Evolutionary conservation across 2,329 filamentous ascomycete species (phyloP), one percentile per base, ranked within the genome.

Genomic region (Atkinsonella hypoxylon): DNA sequence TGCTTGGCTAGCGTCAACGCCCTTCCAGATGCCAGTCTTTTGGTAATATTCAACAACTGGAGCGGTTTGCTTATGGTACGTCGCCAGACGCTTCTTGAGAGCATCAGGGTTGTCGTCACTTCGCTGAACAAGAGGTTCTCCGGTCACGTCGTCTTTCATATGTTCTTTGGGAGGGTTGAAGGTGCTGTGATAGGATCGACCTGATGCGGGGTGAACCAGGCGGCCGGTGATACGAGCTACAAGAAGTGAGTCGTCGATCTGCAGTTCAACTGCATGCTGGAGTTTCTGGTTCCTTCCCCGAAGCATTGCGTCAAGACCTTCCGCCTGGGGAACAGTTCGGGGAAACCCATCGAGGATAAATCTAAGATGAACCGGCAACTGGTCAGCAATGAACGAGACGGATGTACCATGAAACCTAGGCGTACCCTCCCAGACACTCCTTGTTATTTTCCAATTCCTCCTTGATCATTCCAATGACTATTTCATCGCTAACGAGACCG

Each of bases 381-480:
- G 31, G 18, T 53, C 10, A 47, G 49, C 44, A 41, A 44, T 10
- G 3, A 8, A 39, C 22, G 15, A 42, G 9, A n/a, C 4, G 8
- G 13, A 32, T 20, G 9, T 15, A 20, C 9, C n/a, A 15, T 38
- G 18, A 15, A 11, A n/a, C n/a, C 41, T 8, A 8, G 18, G 52
- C 58, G 34, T 78, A 96, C 91, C 93, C 93, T 72, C 91, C 91
- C 76, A 87, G 87, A 81, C 93, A 98, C 75, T 98, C 91, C 64
- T 80, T 73, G 77, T 98, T 98, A 73, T 79, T 85, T 64, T 94
- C 87, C 48, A 98, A 80, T 78, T 98, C 91, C 68, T 85, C 87
- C 82, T 93, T 91, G 77, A 98, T 98, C 93, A 98, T 98, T 72
- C 91, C 89, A 70, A 98, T 87, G 81, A 98, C 91, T 67, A 98